phyloP scores from a whole-genome alignment of 164 flowering plant genomes.

The Berberis vulgaris region DNA sequence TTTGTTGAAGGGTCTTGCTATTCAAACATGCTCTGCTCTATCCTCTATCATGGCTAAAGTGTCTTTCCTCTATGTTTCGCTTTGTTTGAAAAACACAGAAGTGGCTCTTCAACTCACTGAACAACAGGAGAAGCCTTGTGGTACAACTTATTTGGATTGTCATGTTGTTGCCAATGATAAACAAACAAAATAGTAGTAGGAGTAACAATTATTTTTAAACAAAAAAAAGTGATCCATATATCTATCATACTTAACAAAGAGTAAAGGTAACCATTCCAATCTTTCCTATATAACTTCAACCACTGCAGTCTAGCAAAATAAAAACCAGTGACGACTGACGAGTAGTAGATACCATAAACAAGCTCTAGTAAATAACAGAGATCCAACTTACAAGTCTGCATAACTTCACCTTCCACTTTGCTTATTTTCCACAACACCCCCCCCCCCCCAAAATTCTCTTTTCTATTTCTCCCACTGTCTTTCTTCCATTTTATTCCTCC shows the following conservation, averaged over 20 bases:
- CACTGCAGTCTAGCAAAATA: conserved; percentile 10
- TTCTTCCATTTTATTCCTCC: not conserved
- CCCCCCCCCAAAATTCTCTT: not conserved
- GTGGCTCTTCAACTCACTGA: no score
- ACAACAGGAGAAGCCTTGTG: no score
- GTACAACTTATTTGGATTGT: no score
- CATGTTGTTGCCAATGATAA: no score
- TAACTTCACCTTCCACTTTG: not conserved
- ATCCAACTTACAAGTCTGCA: no score
- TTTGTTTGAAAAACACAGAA: no score
- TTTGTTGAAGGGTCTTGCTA: no score
- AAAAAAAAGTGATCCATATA: conserved; percentile 3
- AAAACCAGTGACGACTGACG: conserved; percentile 14
- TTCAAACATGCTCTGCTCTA: no score
- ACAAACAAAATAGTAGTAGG: no score
- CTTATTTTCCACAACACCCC: not conserved
- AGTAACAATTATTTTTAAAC: no score
- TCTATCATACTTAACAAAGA: not conserved
- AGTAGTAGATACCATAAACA: conserved; percentile 3
- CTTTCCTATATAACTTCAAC: conserved; percentile 14
- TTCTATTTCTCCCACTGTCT: not conserved
- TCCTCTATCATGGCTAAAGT: no score
- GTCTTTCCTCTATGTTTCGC: no score
- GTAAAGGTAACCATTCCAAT: conserved; percentile 7
- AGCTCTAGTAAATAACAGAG: not conserved